Evolutionary conservation across 441 rosid species (phyloP), one percentile per base, ranked within the genome.

Genomic region (Adansonia rubrostipa): DNA sequence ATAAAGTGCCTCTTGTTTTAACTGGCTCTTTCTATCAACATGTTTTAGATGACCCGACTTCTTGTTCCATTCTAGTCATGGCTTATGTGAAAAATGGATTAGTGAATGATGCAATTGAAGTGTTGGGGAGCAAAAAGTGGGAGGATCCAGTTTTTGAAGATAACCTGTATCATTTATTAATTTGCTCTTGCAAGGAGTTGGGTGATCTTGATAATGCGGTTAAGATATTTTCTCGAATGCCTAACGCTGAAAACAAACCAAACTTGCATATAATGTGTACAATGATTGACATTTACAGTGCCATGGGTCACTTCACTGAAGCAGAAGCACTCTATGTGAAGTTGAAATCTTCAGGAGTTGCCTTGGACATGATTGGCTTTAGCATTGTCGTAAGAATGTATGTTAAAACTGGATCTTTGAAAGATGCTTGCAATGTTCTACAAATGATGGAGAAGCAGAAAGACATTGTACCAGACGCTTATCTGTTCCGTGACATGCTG

Each of bases 41-140:
- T 79, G 88, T 92, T 80, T 76, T 88, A 66, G 83, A 79, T 56
- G 87, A 91, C 88, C 97, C 86, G 75, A 90, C 91, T 79, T 90
- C 96, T 81, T 95, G 92, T 87, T 93, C 97, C 60, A 93, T 87
- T 48, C 79, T 95, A 24, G 93, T 87, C 81, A 95, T 92, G 94
- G 93, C 93, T 80, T 93, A 88, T 83, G 90, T 91, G 79, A 93
- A 95, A 79, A 85, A 88, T 69, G 83, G 85, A 68, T 82, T 92
- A 93, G 84, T 90, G 33, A 87, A 87, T 82, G 92, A 89, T 78
- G 94, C 96, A 69, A 83, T 93, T 67, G 80, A 78, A 66, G 84
- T 95, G 50, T 74, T 95, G 88, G 78, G 79, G 63, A 88, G 86
- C 17, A 93, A 88, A 70, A 67, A 44, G 58, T 95, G 99, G 98